Evolutionary conservation across 1,284 basidiomycete genomes (phyloP).

Genomic region (Tremellales sp.): DNA sequence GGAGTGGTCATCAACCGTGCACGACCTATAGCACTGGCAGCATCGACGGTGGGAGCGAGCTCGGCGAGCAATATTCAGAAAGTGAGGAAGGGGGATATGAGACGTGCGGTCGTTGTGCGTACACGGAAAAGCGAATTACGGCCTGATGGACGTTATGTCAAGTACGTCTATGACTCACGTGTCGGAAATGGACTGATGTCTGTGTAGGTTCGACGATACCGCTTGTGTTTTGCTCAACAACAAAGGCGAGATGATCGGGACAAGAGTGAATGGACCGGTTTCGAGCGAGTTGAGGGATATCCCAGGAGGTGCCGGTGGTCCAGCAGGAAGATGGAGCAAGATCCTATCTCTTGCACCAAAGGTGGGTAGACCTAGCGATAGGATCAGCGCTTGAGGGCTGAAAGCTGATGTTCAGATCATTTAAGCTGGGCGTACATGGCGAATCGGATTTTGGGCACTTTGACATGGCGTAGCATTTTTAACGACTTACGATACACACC

Average conservation of each 20-base stretch:
- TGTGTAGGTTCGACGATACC: conserved; percentile 86
- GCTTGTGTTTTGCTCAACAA: conserved; percentile 93
- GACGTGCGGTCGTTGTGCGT: conserved; percentile 90
- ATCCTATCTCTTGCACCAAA: conserved; percentile 88
- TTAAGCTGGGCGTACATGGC: not conserved
- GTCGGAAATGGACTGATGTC: not conserved
- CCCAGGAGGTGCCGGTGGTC: conserved; percentile 53
- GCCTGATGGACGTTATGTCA: conserved; percentile 42
- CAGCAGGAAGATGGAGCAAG: conserved; percentile 81
- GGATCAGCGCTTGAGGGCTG: not conserved
- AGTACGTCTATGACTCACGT: conserved; percentile 26
- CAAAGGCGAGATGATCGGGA: conserved; percentile 94
- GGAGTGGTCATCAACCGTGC: conserved; percentile 94
- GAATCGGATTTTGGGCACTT: too few relatives aligned
- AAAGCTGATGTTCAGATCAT: not conserved
- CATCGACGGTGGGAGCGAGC: conserved; percentile 2
- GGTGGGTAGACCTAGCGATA: conserved; percentile 52
- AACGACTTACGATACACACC: too few relatives aligned
- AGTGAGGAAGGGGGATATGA: conserved; percentile 87
- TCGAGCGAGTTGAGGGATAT: conserved; percentile 72
- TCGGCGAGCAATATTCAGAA: conserved; percentile 55
- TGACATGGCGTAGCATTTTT: too few relatives aligned
- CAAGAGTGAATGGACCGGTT: conserved; percentile 89
- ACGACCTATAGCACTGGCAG: conserved; percentile 60
- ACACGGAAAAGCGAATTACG: conserved; percentile 54